Base-by-base conservation (phyloP, 495 filamentous ascomycete genomes). In the Podospora fimiseda region DNA sequence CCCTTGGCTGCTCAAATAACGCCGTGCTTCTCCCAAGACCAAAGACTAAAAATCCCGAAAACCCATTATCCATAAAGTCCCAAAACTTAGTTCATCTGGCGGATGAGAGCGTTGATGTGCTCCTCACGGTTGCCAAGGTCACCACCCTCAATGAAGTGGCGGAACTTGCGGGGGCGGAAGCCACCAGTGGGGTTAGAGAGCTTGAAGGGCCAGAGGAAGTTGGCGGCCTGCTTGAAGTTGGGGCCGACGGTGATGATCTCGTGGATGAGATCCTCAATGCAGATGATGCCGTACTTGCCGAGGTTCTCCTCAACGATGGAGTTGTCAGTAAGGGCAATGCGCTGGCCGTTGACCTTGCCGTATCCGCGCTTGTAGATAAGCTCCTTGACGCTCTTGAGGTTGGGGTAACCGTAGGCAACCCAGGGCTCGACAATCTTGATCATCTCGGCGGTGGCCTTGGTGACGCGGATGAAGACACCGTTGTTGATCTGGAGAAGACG, bases 191-290 rank as follows among this genome's bases (percentile, higher is more conserved):
- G 93, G 80, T 90, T 95, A 81, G 82, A 89, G 63, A 98, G 85
- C 87, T 98, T 97, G 85, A 98, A 98, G 65, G 93, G 93, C 93
- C 93, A 98, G 45, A 98, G 80, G 83, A 97, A 97, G 86, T 97
- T 98, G 82, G 88, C 87, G 70, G 89, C 89, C 81, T 97, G 90
- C 87, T 98, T 98, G 56, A 98, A 98, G 82, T 95, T 95, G 78
- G 92, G 90, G 65, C 91, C 93, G 58, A 96, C 93, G 54, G 90
- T 96, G 80, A 82, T 90, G 80, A 98, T 95, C 82, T 98, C 93
- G 82, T 98, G 93, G 75, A 98, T 91, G 63, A 98, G 76, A 80
- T 97, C 93, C 80, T 98, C 93, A 76, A 98, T 91, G 71, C 92
- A 98, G 80, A 98, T 89, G 71, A 98, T 96, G 71, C 93, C 92